Conservation (phyloP, 352 stramenopile genomes). For the Halophytophthora batemanensis region DNA sequence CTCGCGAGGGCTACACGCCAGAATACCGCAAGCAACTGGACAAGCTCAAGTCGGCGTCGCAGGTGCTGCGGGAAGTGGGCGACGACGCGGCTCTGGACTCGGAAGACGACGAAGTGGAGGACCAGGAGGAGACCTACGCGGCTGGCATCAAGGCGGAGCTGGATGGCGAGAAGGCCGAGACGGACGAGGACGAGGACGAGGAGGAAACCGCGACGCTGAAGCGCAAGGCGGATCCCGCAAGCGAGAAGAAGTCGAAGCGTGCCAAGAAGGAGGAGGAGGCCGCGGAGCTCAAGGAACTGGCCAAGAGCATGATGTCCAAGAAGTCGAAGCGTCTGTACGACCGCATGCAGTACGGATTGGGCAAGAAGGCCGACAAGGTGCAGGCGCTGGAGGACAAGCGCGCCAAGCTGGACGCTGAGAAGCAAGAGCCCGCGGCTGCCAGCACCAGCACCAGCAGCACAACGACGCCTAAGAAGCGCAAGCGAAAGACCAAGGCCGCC, state of each 20-base stretch:
- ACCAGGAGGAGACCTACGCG: slow-evolving; percentile 72
- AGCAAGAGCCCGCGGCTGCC: slow-evolving; percentile 36
- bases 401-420: slow-evolving; percentile 58
- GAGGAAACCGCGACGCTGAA: slow-evolving; percentile 47
- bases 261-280: slow-evolving; percentile 78
- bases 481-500: slow-evolving; percentile 32
- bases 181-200: slow-evolving; percentile 33
- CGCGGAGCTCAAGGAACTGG: slow-evolving; percentile 77
- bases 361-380: slow-evolving; percentile 87
- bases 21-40: slow-evolving; percentile 93
- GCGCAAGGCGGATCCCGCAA: slow-evolving; percentile 34
- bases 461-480: slow-evolving; percentile 36
- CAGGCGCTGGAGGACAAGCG: slow-evolving; percentile 82
- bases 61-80: slow-evolving; percentile 65
- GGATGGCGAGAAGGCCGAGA: slow-evolving; percentile 37
- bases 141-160: slow-evolving; percentile 80
- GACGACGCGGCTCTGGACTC: slow-evolving; percentile 28
- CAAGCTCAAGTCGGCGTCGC: slow-evolving; percentile 79
- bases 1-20: slow-evolving; percentile 95
- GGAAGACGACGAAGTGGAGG: slow-evolving; percentile 54
- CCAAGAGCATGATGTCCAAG: slow-evolving; percentile 93
- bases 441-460: slow-evolving; percentile 22
- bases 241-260: slow-evolving; percentile 71
- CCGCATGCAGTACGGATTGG: slow-evolving; percentile 90
- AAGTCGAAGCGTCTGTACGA: slow-evolving; percentile 90